These are phyloP conservation scores for Neurospora intermedia DNA, from an alignment of 495 filamentous ascomycete genomes.

Conservation along the genomic window DNA sequence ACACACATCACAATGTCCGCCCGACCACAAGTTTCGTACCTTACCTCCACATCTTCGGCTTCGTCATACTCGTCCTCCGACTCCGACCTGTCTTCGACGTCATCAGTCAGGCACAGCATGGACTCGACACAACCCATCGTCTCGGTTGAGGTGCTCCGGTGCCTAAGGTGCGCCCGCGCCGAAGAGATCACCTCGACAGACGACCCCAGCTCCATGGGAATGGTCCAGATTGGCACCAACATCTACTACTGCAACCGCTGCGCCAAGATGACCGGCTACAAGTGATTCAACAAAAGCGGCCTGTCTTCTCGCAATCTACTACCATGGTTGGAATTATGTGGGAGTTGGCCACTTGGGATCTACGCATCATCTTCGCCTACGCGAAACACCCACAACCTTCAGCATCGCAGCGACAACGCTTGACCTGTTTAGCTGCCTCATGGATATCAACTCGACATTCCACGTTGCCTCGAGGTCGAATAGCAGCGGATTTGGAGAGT, in stretches of 20 bases:
- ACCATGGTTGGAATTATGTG: neutral
- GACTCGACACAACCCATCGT: slow-evolving; percentile 31
- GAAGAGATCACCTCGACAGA: slow-evolving; percentile 46
- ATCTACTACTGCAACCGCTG: slow-evolving; percentile 72
- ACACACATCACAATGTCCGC: slow-evolving; percentile 24
- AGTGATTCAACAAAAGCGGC: slow-evolving; percentile 31
- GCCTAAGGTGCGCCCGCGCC: slow-evolving; percentile 43
- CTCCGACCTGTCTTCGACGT: slow-evolving; percentile 26
- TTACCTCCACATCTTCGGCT: slow-evolving; percentile 28
- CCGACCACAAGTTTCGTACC: slow-evolving; percentile 27
- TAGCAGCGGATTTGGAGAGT: neutral
- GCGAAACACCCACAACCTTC: neutral
- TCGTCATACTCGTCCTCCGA: slow-evolving; percentile 31
- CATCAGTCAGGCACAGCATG: slow-evolving; percentile 27
- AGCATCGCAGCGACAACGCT: neutral
- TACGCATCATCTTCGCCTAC: neutral
- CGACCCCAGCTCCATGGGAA: slow-evolving; percentile 40
- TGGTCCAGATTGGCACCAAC: slow-evolving; percentile 64
- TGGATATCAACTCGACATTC: neutral
- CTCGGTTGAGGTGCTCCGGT: slow-evolving; percentile 43
- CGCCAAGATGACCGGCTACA: slow-evolving; percentile 60
- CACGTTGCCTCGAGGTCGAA: neutral
- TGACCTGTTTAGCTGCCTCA: neutral
- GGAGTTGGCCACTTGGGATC: neutral
- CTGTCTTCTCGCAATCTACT: neutral